phyloP scores from a whole-genome alignment of 2,329 filamentous ascomycete species.

The Trichophyton schoenleinii region DNA sequence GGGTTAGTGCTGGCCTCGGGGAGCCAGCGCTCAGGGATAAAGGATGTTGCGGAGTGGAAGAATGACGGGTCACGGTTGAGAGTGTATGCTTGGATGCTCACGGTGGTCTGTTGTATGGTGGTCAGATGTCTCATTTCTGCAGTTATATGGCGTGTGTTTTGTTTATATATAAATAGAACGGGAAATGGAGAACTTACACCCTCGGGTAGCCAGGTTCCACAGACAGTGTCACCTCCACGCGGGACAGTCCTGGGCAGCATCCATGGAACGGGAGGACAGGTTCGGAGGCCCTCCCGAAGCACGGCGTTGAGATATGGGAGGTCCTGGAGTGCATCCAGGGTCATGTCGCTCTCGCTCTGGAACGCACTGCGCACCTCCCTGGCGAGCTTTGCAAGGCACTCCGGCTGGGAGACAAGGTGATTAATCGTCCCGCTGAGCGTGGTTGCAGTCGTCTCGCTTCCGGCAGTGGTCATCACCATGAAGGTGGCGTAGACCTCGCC shows the following conservation, averaged over 20 bases:
- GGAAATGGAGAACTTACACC: conserved; percentile 9
- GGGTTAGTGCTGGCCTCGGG: conserved; percentile 17
- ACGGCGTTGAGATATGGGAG: conserved; percentile 32
- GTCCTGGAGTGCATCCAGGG: conserved; percentile 18
- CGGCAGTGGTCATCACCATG: conserved; percentile 30
- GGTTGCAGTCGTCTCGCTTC: conserved; percentile 37
- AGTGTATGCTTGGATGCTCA: conserved; percentile 36
- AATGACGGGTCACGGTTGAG: conserved; percentile 34
- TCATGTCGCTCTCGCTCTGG: conserved; percentile 28
- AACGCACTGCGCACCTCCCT: conserved; percentile 33
- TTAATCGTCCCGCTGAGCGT: conserved; percentile 32
- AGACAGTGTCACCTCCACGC: conserved; percentile 21
- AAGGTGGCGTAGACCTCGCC: conserved; percentile 15
- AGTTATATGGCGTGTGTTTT: neutral
- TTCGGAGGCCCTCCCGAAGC: conserved; percentile 33
- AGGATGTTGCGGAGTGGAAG: conserved; percentile 36
- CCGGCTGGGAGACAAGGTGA: conserved; percentile 27
- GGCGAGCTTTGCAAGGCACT: conserved; percentile 20
- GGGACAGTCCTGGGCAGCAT: conserved; percentile 16
- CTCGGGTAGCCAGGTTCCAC: conserved; percentile 27
- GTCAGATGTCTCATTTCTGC: neutral
- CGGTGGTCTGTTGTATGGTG: conserved; percentile 24
- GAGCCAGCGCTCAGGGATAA: conserved; percentile 39
- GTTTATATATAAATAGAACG: neutral
- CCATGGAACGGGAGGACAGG: conserved; percentile 26